Percentiles rank a stretch among this genome's conserved stretches.
Evolutionary conservation across 768 basidiomycete genomes (phyloP).

Genomic region (Boletus eberwhitei): DNA sequence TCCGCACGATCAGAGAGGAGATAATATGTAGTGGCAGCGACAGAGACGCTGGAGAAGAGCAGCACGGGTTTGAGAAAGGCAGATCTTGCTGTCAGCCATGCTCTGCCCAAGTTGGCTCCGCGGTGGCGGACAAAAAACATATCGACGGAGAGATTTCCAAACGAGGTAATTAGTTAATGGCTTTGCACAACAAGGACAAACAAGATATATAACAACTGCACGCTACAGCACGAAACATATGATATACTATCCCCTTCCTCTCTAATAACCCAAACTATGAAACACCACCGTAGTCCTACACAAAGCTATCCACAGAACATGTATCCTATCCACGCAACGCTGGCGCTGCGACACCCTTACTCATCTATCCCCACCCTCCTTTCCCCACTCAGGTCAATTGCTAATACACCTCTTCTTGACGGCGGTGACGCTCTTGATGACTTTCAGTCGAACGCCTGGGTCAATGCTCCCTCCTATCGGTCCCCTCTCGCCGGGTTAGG

Average conservation of each 20-base stretch:
- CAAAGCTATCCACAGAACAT: conserved; percentile 16
- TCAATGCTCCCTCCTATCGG: conserved; percentile 4
- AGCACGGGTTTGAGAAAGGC: conserved; percentile 15
- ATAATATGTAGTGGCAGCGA: conserved; percentile 47
- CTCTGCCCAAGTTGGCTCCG: neutral
- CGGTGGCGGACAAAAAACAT: conserved; percentile 11
- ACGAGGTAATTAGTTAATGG: conserved; percentile 15
- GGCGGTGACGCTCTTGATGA: conserved; percentile 15
- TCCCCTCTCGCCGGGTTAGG: conserved; percentile 27
- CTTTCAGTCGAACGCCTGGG: conserved; percentile 32
- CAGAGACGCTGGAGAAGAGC: conserved; percentile 38
- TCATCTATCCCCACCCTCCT: conserved; percentile 28
- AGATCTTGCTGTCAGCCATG: neutral
- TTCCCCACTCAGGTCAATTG: conserved; percentile 20
- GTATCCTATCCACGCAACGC: conserved; percentile 22
- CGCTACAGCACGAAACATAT: neutral
- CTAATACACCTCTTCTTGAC: neutral
- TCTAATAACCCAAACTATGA: conserved; percentile 17
- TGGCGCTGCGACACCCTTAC: conserved; percentile 27
- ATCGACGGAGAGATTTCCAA: conserved; percentile 8
- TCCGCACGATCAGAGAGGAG: conserved; percentile 49
- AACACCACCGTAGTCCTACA: conserved; percentile 24
- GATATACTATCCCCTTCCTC: neutral
- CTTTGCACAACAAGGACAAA: conserved; percentile 25
- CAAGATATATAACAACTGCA: neutral